A percentile compares a stretch with the other conserved stretches of the same genome.
phyloP scores from a whole-genome alignment of 306 rosid species.

The Myrica gale region DNA sequence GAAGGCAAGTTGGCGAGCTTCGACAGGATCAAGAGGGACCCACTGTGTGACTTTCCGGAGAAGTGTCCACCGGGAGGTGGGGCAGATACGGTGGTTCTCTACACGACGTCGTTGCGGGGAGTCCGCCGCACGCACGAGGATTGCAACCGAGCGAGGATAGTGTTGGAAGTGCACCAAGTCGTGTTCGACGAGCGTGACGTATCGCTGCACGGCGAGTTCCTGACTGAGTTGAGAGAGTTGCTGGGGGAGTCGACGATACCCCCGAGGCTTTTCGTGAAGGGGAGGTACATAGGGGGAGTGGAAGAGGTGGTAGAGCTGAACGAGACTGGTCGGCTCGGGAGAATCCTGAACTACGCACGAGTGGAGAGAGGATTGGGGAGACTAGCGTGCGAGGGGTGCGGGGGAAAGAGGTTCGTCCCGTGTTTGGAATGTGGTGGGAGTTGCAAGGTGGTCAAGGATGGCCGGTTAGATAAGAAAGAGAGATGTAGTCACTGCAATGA shows the following conservation, averaged over 20 bases:
- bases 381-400: slow-evolving; percentile 67
- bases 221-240: slow-evolving; percentile 59
- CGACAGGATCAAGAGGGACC: slow-evolving; percentile 42
- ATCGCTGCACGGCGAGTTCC: slow-evolving; percentile 65
- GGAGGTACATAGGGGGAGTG: slow-evolving; percentile 77
- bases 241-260: slow-evolving; percentile 38
- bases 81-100: slow-evolving; percentile 59
- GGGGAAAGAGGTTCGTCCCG: slow-evolving; percentile 86
- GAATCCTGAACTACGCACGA: slow-evolving; percentile 47
- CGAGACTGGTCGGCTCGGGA: slow-evolving; percentile 58
- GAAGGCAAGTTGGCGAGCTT: slow-evolving; percentile 44
- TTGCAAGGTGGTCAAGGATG: slow-evolving; percentile 43
- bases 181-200: slow-evolving; percentile 89
- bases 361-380: slow-evolving; percentile 73
- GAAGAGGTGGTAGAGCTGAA: slow-evolving; percentile 56
- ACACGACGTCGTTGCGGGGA: slow-evolving; percentile 86
- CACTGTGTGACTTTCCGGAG: slow-evolving; percentile 59
- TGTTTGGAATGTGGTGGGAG: slow-evolving; percentile 80
- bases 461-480: slow-evolving; percentile 32
- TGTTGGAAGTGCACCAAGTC: slow-evolving; percentile 59
- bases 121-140: slow-evolving; percentile 76
- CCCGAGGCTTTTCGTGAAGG: slow-evolving; percentile 79
- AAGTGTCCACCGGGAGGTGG: slow-evolving; percentile 72
- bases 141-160: slow-evolving; percentile 52
- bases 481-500: slow-evolving; percentile 73